Evolutionary conservation across 2,329 filamentous ascomycete species (phyloP), one percentile per base, ranked within the genome.

Genomic region (Trichoderma endophyticum): DNA sequence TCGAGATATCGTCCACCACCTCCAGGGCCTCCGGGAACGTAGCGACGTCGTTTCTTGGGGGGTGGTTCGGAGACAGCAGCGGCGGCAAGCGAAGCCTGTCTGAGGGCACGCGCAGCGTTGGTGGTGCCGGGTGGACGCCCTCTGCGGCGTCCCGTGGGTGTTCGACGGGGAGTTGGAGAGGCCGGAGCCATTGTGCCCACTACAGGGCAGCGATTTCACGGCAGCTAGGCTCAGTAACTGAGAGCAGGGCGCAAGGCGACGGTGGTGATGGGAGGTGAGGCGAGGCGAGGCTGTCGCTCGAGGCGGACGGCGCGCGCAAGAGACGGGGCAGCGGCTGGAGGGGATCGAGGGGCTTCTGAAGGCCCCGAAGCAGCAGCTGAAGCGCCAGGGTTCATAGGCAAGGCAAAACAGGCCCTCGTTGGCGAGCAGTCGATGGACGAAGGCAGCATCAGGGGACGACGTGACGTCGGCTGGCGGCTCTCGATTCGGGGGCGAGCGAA

Each of bases 1-100:
- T 97, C 93, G 43, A 96, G 85, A 80, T 94, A 97, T 79, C 94
- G 87, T 24, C 94, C 94, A 72, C 94, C 94, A 60, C 94, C 94
- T 51, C 93, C 94, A 72, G 93, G 92, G 3, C 94, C 94, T 62
- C 94, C 94, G 39, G 95, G 93, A 62, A 97, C 88, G 83, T 97
- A 98, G 81, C 90, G 88, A 76, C 91, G 87, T 79, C 88, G 89
- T 82, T 94, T 94, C 1, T 86, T 86, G 14, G 91, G 90, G 14
- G 91, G 90, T 30, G 91, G 90, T 75, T 92, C 91, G 62, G 86
- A 84, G 56, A 81, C 77, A 21, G 78, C 77, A 14, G 79, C 77
- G 21, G 77, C 79, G 30, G 79, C 77, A 51, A 78, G 74, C 34
- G 79, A 79, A 18, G 79, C 81, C 65, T 80, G 79, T 72, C 83